phyloP scores from a whole-genome alignment of 257 asterid genomes.

The Penstemon newberryi region DNA sequence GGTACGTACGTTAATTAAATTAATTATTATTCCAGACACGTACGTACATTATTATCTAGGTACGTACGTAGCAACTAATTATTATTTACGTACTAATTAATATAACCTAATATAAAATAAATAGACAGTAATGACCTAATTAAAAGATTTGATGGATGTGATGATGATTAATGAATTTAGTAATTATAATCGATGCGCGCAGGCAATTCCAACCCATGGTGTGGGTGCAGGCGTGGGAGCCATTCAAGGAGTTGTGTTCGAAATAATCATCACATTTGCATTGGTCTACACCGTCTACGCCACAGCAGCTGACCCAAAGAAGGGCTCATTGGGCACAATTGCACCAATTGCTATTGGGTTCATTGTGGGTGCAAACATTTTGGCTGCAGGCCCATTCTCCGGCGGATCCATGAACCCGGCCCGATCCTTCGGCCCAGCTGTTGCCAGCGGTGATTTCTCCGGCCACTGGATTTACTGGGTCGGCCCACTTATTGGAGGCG shows the following conservation, averaged over 20 bases:
- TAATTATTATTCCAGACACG: too few relatives aligned
- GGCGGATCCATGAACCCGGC: conserved; percentile 71
- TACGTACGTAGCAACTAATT: too few relatives aligned
- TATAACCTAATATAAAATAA: too few relatives aligned
- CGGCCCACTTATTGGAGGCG: conserved; percentile 58
- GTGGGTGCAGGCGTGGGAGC: conserved; percentile 49
- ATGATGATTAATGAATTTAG: not conserved
- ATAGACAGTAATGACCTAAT: too few relatives aligned
- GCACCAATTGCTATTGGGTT: conserved; percentile 63
- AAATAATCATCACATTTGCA: conserved; percentile 54
- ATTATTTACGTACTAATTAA: too few relatives aligned
- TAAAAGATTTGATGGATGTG: not conserved
- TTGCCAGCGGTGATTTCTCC: conserved; percentile 40
- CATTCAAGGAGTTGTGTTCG: conserved; percentile 50
- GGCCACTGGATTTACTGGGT: conserved; percentile 52
- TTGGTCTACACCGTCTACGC: conserved; percentile 61
- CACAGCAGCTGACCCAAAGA: conserved; percentile 66
- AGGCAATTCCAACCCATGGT: conserved; percentile 51
- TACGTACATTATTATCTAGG: too few relatives aligned
- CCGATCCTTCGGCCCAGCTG: conserved; percentile 54
- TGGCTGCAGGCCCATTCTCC: conserved; percentile 60
- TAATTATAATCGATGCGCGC: not conserved
- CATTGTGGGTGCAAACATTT: conserved; percentile 60
- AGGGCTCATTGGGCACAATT: conserved; percentile 51
- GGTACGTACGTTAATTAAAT: conserved; percentile 33